These are phyloP conservation scores for Phytophthora pinifolia DNA, from an alignment of 352 stramenopile species.

Conservation along the genomic window DNA sequence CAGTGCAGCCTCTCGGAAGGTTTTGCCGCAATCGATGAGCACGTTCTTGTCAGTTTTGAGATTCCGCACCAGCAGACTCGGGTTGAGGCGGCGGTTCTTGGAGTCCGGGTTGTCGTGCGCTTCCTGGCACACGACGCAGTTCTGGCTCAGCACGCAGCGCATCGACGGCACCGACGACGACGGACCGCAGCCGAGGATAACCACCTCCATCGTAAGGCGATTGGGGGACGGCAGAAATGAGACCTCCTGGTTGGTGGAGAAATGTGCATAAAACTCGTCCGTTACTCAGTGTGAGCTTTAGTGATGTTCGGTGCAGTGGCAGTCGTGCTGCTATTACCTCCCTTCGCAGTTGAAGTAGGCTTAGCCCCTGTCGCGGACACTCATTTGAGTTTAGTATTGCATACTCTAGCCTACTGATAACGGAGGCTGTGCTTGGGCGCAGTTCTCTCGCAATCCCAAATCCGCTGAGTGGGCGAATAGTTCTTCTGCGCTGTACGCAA, in stretches of 20 bases:
- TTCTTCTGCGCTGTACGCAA: too few species aligned
- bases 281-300: too few species aligned
- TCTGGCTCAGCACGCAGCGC: conserved; percentile 59
- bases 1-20: conserved; percentile 80
- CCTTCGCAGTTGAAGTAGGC: too few species aligned
- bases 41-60: conserved; percentile 45
- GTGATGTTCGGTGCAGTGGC: too few species aligned
- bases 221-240: not conserved
- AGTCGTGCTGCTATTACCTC: too few species aligned
- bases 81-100: conserved; percentile 80
- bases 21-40: conserved; percentile 89
- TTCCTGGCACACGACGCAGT: conserved; percentile 66
- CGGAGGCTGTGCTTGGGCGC: too few species aligned
- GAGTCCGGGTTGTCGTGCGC: conserved; percentile 65
- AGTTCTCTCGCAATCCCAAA: too few species aligned
- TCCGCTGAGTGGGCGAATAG: too few species aligned
- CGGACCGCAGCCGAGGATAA: conserved; percentile 81
- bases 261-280: conserved; percentile 28
- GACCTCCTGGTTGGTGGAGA: conserved; percentile 6
- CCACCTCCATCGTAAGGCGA: conserved; percentile 59
- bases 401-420: too few species aligned
- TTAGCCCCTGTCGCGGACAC: too few species aligned
- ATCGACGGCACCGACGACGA: conserved; percentile 82
- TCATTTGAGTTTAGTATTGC: too few species aligned
- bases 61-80: conserved; percentile 74